phyloP scores from a whole-genome alignment of 1,139 yeast genomes.

The Pichia terricola region DNA sequence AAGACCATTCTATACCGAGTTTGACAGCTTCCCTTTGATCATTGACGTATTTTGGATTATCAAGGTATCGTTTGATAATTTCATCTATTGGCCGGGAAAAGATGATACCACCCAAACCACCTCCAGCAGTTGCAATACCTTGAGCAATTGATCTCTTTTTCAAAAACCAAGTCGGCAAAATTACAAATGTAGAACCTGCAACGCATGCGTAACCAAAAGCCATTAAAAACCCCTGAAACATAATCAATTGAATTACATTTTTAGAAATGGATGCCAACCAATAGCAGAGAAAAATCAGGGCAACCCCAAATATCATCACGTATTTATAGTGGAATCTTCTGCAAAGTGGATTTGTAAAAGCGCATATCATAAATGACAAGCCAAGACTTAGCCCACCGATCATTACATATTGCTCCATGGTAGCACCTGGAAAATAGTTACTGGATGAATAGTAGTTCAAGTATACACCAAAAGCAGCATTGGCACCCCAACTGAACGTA shows the following conservation, averaged over 20 bases:
- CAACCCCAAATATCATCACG: conserved; percentile 38
- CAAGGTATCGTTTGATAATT: conserved; percentile 24
- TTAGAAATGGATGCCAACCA: conserved; percentile 58
- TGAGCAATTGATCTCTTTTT: conserved; percentile 47
- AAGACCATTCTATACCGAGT: conserved; percentile 59
- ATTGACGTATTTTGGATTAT: conserved; percentile 8
- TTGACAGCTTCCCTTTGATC: conserved; percentile 25
- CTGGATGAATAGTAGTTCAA: conserved; percentile 43
- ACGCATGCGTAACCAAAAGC: conserved; percentile 54
- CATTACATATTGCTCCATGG: conserved; percentile 52
- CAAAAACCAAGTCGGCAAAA: conserved; percentile 55
- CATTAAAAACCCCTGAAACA: conserved; percentile 59
- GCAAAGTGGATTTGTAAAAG: conserved; percentile 35
- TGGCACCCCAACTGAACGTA: conserved; percentile 60
- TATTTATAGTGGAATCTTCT: conserved; percentile 27
- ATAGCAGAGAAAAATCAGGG: conserved; percentile 46
- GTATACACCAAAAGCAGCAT: conserved; percentile 62
- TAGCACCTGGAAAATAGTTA: conserved; percentile 46
- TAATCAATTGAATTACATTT: conserved; percentile 48
- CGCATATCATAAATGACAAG: conserved; percentile 50
- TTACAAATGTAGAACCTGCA: conserved; percentile 47
- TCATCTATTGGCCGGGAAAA: conserved; percentile 30
- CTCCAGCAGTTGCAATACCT: conserved; percentile 46
- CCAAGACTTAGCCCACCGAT: conserved; percentile 59
- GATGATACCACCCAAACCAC: conserved; percentile 52